Evolutionary conservation across 495 filamentous ascomycete species (phyloP).

Genomic region (Thermothielavioides terrestris): DNA sequence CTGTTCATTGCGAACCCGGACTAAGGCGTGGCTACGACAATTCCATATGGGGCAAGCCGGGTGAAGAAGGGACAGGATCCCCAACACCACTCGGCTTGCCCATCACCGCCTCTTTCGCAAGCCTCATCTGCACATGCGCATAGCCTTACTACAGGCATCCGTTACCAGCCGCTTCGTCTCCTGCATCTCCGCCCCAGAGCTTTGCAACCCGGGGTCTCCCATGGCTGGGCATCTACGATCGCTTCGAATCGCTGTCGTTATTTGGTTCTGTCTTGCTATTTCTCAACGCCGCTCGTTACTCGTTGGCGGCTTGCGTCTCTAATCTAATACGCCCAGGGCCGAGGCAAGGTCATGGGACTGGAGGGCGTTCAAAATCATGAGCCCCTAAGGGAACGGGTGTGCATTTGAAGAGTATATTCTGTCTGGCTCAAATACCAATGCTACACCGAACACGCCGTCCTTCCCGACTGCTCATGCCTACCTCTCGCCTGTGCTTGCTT

Average conservation of each 20-base stretch:
- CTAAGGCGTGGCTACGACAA: conserved; percentile 25
- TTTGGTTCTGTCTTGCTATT: neutral
- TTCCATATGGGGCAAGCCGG: neutral
- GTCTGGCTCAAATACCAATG: neutral
- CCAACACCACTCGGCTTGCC: neutral
- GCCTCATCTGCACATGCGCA: too few species aligned
- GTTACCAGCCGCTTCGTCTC: neutral
- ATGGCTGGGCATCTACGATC: neutral
- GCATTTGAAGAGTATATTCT: neutral
- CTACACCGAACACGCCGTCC: too few species aligned
- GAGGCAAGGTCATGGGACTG: neutral
- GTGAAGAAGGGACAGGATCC: conserved; percentile 8
- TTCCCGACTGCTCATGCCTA: too few species aligned
- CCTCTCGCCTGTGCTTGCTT: too few species aligned
- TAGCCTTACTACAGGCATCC: too few species aligned
- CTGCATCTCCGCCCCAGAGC: neutral
- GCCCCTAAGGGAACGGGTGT: neutral
- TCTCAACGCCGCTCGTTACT: neutral
- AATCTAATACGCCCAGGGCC: neutral
- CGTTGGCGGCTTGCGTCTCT: neutral
- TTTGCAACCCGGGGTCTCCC: neutral
- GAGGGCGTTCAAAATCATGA: neutral
- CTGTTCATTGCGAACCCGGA: conserved; percentile 96
- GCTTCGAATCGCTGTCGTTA: neutral
- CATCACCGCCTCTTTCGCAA: too few species aligned